Conservation (phyloP, 106 monocot species). For the Dioscorea alata region DNA sequence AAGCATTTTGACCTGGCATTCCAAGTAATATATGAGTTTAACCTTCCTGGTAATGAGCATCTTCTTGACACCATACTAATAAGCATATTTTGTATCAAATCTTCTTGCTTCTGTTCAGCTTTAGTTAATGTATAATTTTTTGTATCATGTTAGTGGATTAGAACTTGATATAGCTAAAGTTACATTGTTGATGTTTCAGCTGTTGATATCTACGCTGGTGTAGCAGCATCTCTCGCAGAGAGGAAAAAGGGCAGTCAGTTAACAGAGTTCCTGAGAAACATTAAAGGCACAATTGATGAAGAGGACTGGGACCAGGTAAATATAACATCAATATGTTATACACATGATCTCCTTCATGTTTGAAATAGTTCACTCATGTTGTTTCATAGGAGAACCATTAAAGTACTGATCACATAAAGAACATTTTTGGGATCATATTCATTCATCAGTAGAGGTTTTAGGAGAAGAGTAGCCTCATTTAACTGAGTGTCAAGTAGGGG, state of each 20-base stretch:
- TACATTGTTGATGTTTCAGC: constrained; percentile 40
- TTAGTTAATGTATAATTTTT: no score
- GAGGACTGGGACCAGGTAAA: constrained; percentile 99
- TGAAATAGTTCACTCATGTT: not conserved
- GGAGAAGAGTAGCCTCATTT: no score
- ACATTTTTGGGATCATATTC: no score
- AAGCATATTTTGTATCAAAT: not conserved
- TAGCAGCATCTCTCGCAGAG: constrained; percentile 81
- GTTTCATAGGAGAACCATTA: not conserved
- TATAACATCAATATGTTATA: not conserved
- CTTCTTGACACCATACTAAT: not conserved
- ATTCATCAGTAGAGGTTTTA: no score
- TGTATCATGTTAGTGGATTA: no score
- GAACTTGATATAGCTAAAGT: not conserved
- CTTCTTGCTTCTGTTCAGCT: no score
- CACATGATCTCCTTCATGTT: no score
- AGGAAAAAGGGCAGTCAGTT: constrained; percentile 76
- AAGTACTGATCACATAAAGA: no score
- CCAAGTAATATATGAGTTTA: constrained; percentile 70
- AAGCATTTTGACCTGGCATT: constrained; percentile 93
- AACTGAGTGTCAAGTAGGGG: no score
- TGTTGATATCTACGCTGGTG: constrained; percentile 91
- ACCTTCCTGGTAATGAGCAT: constrained; percentile 69
- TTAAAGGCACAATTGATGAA: constrained; percentile 66
- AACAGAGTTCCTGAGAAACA: constrained; percentile 81